Evolutionary conservation across 768 basidiomycete genomes (phyloP), one percentile per base, ranked within the genome.

Genomic region (Termitomyces sp.): DNA sequence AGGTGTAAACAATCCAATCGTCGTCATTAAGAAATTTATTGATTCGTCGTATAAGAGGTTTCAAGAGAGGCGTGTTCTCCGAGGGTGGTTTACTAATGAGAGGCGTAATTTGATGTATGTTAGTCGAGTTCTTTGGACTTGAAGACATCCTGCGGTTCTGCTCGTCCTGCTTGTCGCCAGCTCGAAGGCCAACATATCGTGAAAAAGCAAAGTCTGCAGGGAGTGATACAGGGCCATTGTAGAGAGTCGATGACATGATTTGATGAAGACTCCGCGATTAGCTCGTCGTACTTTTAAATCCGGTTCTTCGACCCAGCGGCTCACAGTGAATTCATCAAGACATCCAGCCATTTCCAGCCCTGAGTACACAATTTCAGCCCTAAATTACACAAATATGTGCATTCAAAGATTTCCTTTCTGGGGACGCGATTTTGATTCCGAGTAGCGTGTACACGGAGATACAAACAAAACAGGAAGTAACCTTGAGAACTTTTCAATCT

Each of bases 201-300:
- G 86, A 83, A 10, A 87, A 75, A 7, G 85, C 86, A 64, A 87
- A 86, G 73, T 88, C 87, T 2, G 87, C 83, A 12, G 84, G 85
- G 20, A 88, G 70, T 2, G 87, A 87, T 9, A 81, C 80, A 9
- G 87, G 81, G 3, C 79, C 77, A 66, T 83, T 81, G 42, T 83
- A 80, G 66, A 86, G 84, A 8, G 81, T 83, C 31, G 81, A 84
- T 1, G 64, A 65, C 64, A 65, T 65, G 52, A 50, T 10, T 12
- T 10, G 48, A 34, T 37, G 9, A 14, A 8, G 12, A 56, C 46
- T 40, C 34, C 11, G 10, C 25, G 25, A 25, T 25, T 25, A 25
- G 25, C 25, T 25, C 1, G 25, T 25, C 25, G 25, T 25, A 55
- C 49, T 45, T 62, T 56, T 34, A 60, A 60, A 45, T 47, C 55